Evolutionary conservation across 345 rosid genomes (phyloP).

Genomic region (Populus deltoides): DNA sequence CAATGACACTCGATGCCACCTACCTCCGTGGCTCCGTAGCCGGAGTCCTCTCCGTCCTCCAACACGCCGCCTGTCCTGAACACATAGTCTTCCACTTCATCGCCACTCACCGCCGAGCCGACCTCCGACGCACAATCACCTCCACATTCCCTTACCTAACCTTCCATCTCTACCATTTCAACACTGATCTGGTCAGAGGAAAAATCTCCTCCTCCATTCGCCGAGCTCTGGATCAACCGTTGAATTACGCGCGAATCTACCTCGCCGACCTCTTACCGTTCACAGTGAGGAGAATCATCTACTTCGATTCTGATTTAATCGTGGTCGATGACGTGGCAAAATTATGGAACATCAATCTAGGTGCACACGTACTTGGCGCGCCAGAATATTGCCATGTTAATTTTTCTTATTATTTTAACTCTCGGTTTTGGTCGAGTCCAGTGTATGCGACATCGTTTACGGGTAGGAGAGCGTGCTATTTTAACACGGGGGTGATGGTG

Average conservation of each 20-base stretch:
- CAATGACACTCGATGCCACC: conserved; percentile 78
- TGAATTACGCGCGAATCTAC: conserved; percentile 86
- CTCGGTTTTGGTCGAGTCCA: conserved; percentile 64
- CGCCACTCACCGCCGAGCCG: conserved; percentile 43
- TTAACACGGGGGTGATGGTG: conserved; percentile 96
- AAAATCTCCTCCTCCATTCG: conserved; percentile 77
- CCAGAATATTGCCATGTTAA: conserved; percentile 88
- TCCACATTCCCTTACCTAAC: conserved; percentile 69
- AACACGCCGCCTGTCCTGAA: conserved; percentile 81
- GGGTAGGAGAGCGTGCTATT: conserved; percentile 63
- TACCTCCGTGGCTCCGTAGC: conserved; percentile 93
- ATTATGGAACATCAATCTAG: conserved; percentile 58
- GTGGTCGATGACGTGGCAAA: conserved; percentile 84
- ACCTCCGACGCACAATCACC: conserved; percentile 55
- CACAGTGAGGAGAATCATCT: conserved; percentile 63
- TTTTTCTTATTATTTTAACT: conserved; percentile 65
- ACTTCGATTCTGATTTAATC: conserved; percentile 84
- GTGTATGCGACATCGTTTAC: conserved; percentile 39
- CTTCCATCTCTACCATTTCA: conserved; percentile 72
- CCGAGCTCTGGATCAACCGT: conserved; percentile 75
- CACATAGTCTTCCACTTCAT: conserved; percentile 85
- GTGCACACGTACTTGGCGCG: conserved; percentile 65
- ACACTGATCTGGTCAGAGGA: conserved; percentile 51
- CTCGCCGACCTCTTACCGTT: conserved; percentile 71
- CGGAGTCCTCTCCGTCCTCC: conserved; percentile 77